These are phyloP conservation scores for Sarcodon sp. DNA, from an alignment of 768 basidiomycete genomes.

Conservation along the genomic window DNA sequence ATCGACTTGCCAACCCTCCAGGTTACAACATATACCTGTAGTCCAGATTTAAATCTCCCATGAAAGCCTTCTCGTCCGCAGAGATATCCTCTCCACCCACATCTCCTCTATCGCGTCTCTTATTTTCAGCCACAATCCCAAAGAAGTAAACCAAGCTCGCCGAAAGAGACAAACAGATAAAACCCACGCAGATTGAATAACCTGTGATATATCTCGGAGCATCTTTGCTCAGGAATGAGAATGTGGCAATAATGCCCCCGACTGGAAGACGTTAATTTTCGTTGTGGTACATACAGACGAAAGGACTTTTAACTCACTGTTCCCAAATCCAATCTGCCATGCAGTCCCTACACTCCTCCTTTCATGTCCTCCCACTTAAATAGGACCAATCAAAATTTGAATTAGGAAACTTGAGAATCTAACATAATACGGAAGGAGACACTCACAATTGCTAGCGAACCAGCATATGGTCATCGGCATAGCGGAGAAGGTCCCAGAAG, in stretches of 20 bases:
- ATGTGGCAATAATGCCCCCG: constrained; percentile 16
- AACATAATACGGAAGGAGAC: neutral
- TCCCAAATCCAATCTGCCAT: constrained; percentile 17
- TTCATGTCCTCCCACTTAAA: constrained; percentile 12
- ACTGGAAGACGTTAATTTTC: constrained; percentile 2
- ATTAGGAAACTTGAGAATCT: neutral
- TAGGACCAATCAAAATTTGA: neutral
- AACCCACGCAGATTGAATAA: constrained; percentile 11
- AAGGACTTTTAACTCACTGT: constrained; percentile 7
- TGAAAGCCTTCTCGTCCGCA: constrained; percentile 1
- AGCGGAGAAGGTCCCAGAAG: constrained; percentile 11
- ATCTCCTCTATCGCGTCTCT: constrained; percentile 4
- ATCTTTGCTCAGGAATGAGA: constrained; percentile 15
- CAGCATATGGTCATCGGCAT: constrained; percentile 13
- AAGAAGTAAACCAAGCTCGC: constrained; percentile 11
- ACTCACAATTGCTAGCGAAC: constrained; percentile 13
- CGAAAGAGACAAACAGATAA: constrained; percentile 11
- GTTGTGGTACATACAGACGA: too few species aligned
- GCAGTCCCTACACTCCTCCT: constrained; percentile 13
- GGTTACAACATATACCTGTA: constrained; percentile 6
- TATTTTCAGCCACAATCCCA: constrained; percentile 11
- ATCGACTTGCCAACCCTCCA: neutral
- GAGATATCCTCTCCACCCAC: neutral
- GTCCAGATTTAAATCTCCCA: constrained; percentile 7
- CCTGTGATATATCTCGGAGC: constrained; percentile 13